Evolutionary conservation across 179 eudicot species (phyloP).

Genomic region (Silene coronaria): DNA sequence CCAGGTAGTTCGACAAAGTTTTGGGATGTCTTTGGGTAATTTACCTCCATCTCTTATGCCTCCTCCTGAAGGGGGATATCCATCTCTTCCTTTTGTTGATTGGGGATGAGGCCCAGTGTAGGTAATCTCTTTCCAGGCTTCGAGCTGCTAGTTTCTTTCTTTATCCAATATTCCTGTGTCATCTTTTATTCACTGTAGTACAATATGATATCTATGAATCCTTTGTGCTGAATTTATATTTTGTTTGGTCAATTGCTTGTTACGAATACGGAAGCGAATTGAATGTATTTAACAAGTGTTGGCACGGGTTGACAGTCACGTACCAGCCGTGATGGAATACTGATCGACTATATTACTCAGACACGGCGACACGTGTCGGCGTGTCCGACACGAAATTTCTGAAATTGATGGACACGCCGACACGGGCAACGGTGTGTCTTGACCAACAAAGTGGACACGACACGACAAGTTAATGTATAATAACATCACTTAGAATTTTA

Average conservation of each 20-base stretch:
- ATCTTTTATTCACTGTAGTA: not conserved
- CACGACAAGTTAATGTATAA: too few species aligned
- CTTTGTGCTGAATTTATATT: not conserved
- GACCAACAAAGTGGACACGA: too few species aligned
- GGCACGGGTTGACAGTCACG: too few species aligned
- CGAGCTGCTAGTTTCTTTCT: not conserved
- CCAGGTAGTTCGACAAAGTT: slow-evolving; percentile 37
- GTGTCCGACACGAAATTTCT: too few species aligned
- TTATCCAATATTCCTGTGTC: not conserved
- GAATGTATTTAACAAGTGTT: too few species aligned
- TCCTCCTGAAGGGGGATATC: slow-evolving; percentile 87
- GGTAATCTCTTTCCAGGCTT: not conserved
- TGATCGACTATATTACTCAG: too few species aligned
- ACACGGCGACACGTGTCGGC: too few species aligned
- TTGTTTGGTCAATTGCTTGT: not conserved
- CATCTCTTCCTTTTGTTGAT: slow-evolving; percentile 61
- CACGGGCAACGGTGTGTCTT: too few species aligned
- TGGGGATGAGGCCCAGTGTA: slow-evolving; percentile 53
- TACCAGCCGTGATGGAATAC: too few species aligned
- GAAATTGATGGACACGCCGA: too few species aligned
- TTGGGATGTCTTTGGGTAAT: slow-evolving; percentile 60
- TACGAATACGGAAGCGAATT: too few species aligned
- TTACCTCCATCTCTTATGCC: slow-evolving; percentile 86
- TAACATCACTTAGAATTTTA: too few species aligned
- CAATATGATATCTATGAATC: not conserved